Evolutionary conservation across 2,329 filamentous ascomycete species (phyloP).

Genomic region (Lasiodiplodia hormozganensis): DNA sequence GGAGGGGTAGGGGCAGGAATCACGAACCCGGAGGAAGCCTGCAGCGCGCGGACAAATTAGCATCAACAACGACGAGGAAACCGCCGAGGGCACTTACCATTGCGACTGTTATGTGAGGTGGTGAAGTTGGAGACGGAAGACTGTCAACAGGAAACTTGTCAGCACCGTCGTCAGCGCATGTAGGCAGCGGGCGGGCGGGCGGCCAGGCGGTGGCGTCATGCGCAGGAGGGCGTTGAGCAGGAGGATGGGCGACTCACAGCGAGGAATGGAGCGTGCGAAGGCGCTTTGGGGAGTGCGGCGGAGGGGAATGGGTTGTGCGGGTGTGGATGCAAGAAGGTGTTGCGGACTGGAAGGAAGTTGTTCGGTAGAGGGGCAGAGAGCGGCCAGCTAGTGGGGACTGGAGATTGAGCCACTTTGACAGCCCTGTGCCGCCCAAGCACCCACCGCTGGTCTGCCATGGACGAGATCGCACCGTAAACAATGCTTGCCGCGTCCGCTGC

Average conservation of each 20-base stretch:
- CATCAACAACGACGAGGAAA: constrained; percentile 4
- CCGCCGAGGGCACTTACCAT: constrained; percentile 23
- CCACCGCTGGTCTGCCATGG: constrained; percentile 23
- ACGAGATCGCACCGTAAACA: constrained; percentile 25
- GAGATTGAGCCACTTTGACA: constrained; percentile 20
- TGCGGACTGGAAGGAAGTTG: constrained; percentile 16
- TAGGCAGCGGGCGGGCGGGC: constrained; percentile 21
- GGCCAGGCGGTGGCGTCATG: constrained; percentile 20
- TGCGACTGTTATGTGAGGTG: constrained; percentile 20
- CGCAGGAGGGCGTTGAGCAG: not conserved
- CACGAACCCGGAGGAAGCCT: constrained; percentile 56
- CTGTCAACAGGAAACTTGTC: constrained; percentile 36
- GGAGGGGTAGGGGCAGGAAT: constrained; percentile 30
- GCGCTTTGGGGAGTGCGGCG: constrained; percentile 14
- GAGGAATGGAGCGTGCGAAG: constrained; percentile 18
- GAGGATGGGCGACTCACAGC: constrained; percentile 25
- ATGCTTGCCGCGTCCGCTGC: constrained; percentile 7
- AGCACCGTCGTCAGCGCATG: constrained; percentile 42
- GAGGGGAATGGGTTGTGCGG: constrained; percentile 10
- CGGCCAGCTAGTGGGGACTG: constrained; percentile 27
- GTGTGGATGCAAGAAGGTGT: constrained; percentile 5
- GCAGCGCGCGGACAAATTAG: constrained; percentile 9
- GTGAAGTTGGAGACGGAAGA: constrained; percentile 13
- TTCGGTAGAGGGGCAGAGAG: constrained; percentile 27
- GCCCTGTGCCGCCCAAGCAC: constrained; percentile 10